phyloP scores from a whole-genome alignment of 306 rosid species.

The Quercus rubra region DNA sequence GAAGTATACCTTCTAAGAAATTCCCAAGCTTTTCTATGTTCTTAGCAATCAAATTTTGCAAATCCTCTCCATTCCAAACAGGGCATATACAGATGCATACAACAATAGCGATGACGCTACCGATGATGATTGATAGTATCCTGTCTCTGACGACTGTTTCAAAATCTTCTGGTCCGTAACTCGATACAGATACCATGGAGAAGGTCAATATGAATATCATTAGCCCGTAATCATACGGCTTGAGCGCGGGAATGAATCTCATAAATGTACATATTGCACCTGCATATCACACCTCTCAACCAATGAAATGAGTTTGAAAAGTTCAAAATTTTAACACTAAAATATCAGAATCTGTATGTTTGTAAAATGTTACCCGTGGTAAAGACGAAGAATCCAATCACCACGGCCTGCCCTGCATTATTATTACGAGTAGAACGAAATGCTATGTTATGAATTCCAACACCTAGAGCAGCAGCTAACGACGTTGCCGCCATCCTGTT shows the following conservation, averaged over 20 bases:
- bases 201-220: constrained; percentile 47
- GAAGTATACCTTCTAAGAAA: constrained; percentile 37
- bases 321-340: no score
- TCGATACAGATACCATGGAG: constrained; percentile 40
- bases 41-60: constrained; percentile 32
- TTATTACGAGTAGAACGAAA: not conserved
- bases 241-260: constrained; percentile 41
- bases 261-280: constrained; percentile 37
- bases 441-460: constrained; percentile 28
- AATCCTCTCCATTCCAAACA: constrained; percentile 50
- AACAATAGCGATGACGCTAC: constrained; percentile 21
- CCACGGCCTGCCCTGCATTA: constrained; percentile 14
- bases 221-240: constrained; percentile 57
- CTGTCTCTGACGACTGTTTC: constrained; percentile 25
- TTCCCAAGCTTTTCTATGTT: constrained; percentile 37
- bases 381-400: constrained; percentile 21
- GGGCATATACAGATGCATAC: constrained; percentile 41
- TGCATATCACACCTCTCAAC: constrained; percentile 12
- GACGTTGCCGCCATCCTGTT: constrained; percentile 22
- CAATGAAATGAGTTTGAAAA: not conserved
- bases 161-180: constrained; percentile 22
- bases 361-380: constrained; percentile 3
- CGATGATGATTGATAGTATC: constrained; percentile 31
- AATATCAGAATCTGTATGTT: not conserved
- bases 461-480: constrained; percentile 29